Base-by-base conservation (phyloP, 2,329 filamentous ascomycete genomes). In the Trichoderma sp. region DNA sequence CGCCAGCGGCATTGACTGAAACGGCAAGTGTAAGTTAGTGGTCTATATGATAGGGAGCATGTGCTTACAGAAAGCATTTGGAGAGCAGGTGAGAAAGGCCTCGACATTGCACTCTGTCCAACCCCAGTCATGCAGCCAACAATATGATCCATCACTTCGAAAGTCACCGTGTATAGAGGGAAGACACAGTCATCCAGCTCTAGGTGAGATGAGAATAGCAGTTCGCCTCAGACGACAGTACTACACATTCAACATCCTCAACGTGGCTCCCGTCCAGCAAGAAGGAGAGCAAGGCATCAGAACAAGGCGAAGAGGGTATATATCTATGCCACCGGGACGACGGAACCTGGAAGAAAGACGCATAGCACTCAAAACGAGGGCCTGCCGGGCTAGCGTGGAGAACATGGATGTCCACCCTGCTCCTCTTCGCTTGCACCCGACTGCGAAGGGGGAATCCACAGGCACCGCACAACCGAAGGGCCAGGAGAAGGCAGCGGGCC, bases 61-160 rank as follows among this genome's bases (percentile, higher is more conserved):
- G 15, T 56, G 65, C 71, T 56, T 84, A 85, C 83, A 76, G 79
- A 79, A 61, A 84, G 81, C 70, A 77, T 79, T 64, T 80, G 77
- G 70, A 80, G 74, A 69, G 81, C 78, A 67, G 84, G 81, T 69
- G 84, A 83, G 70, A 80, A 74, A 68, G 80, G 79, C 76, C 81
- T 84, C 72, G 81, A 81, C 82, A 86, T 84, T 83, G 84, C 82
- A 74, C 77, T 80, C 69, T 78, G 75, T 73, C 84, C 83, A 68
- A 76, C 75, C 73, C 83, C 81, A 72, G 84, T 79, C 79, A 89
- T 82, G 76, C 86, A 88, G 73, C 80, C 84, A 76, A 84, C 85
- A 77, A 89, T 89, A 77, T 89, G 87, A 78, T 86, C 85, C 87
- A 89, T 89, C 77, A 76, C 71, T 25, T 45, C 25, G 35, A 22